Conservation (phyloP, 2,329 filamentous ascomycete species). For the Neodidymelliopsis sp. region DNA sequence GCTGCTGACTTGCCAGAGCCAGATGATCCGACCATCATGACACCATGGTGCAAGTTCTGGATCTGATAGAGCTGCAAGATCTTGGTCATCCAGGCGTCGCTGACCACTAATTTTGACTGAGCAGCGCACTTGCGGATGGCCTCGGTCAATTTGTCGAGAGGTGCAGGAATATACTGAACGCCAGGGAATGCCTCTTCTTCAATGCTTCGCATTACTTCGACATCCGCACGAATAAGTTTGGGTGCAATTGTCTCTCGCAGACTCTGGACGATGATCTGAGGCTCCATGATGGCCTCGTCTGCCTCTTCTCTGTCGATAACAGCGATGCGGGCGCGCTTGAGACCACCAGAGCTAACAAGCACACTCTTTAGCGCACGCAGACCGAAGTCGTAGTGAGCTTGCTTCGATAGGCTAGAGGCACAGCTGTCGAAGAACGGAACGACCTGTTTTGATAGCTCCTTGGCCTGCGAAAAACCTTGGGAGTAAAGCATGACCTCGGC, state of each 20-base stretch:
- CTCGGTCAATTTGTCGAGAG: conserved; percentile 77
- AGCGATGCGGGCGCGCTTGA: conserved; percentile 84
- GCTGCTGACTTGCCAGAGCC: conserved; percentile 97
- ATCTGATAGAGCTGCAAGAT: conserved; percentile 97
- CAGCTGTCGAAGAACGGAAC: conserved; percentile 99
- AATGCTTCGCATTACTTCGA: conserved; percentile 84
- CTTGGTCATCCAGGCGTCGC: conserved; percentile 96
- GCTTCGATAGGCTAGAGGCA: conserved; percentile 81
- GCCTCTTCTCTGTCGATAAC: conserved; percentile 61
- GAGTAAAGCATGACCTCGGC: conserved; percentile 99
- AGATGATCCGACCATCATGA: conserved; percentile 99
- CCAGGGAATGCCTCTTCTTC: conserved; percentile 90
- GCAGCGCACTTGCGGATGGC: conserved; percentile 84
- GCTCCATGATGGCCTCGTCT: conserved; percentile 80
- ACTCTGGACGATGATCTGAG: conserved; percentile 98
- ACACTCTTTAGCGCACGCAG: conserved; percentile 98
- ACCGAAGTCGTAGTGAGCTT: conserved; percentile 99
- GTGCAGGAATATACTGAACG: conserved; percentile 89
- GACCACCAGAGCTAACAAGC: conserved; percentile 92
- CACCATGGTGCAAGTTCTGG: conserved; percentile 96
- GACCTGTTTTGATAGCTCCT: conserved; percentile 89
- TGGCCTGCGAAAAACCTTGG: conserved; percentile 97
- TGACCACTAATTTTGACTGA: conserved; percentile 87
- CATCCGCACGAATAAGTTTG: conserved; percentile 92
- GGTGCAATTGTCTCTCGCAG: conserved; percentile 97